Evolutionary conservation across 129 eudicot genomes (phyloP).

Genomic region (Centaurea solstitialis): DNA sequence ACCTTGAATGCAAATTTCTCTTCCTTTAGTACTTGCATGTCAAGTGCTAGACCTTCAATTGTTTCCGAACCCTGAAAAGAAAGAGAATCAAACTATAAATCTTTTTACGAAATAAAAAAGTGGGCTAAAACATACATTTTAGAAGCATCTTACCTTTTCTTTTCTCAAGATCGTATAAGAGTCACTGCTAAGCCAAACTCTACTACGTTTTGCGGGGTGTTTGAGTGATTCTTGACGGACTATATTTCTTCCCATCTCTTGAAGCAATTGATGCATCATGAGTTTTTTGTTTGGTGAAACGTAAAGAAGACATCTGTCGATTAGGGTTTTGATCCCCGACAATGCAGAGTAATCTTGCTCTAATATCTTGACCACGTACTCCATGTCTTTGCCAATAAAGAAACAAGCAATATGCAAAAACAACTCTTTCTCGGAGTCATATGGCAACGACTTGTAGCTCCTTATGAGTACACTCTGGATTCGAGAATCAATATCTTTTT

Average conservation of each 20-base stretch:
- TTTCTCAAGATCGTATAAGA: conserved; percentile 20
- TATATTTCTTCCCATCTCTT: conserved; percentile 30
- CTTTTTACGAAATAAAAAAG: neutral
- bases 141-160: conserved; percentile 22
- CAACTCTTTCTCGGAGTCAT: conserved; percentile 20
- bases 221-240: conserved; percentile 12
- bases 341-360: neutral
- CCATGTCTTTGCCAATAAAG: conserved; percentile 33
- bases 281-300: neutral
- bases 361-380: neutral
- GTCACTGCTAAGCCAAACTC: conserved; percentile 16
- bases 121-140: neutral
- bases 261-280: conserved; percentile 30
- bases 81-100: neutral
- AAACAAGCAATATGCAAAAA: conserved; percentile 44
- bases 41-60: conserved; percentile 30
- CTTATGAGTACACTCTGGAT: neutral
- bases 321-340: neutral
- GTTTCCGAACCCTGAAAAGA: conserved; percentile 25
- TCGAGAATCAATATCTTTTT: neutral
- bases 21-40: conserved; percentile 14
- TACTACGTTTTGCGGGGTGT: conserved; percentile 5
- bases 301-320: conserved; percentile 6
- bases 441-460: neutral
- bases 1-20: neutral